Evolutionary conservation across 768 basidiomycete species (phyloP).

Genomic region (Trametes punicea): DNA sequence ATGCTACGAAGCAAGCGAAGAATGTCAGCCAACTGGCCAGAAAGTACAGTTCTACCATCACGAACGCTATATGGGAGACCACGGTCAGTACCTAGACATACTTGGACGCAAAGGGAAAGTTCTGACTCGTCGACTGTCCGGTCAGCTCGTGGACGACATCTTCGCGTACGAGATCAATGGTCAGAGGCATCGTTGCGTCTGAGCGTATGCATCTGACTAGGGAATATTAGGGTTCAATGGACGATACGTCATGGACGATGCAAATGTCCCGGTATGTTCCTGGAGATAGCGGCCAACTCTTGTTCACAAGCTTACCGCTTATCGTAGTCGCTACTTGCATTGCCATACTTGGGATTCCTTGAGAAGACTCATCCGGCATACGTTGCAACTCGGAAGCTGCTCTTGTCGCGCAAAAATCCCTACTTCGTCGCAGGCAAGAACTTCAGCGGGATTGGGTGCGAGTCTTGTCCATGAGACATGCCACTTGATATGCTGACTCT

Average conservation of each 20-base stretch:
- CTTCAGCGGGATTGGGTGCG: slow-evolving; percentile 70
- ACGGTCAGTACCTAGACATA: slow-evolving; percentile 40
- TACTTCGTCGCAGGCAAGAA: slow-evolving; percentile 62
- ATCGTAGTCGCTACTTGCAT: slow-evolving; percentile 64
- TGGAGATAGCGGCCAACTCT: too few species aligned
- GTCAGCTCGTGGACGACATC: slow-evolving; percentile 56
- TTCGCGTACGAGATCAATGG: slow-evolving; percentile 81
- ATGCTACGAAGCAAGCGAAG: slow-evolving; percentile 42
- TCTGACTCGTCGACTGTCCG: too few species aligned
- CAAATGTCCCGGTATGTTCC: slow-evolving; percentile 72
- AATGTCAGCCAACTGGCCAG: slow-evolving; percentile 53
- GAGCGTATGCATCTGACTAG: background rate
- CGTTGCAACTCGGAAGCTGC: slow-evolving; percentile 56
- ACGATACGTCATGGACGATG: slow-evolving; percentile 80
- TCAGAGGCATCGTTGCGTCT: slow-evolving; percentile 21
- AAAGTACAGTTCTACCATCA: slow-evolving; percentile 55
- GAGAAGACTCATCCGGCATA: slow-evolving; percentile 57
- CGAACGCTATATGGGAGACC: slow-evolving; percentile 57
- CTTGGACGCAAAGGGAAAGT: background rate
- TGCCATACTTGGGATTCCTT: slow-evolving; percentile 78
- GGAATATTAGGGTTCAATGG: slow-evolving; percentile 53
- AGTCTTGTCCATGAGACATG: background rate
- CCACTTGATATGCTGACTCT: background rate
- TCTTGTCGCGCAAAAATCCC: slow-evolving; percentile 65
- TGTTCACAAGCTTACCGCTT: background rate